Conservation (phyloP, 2,329 filamentous ascomycete genomes). For the Trichoderma sp. region DNA sequence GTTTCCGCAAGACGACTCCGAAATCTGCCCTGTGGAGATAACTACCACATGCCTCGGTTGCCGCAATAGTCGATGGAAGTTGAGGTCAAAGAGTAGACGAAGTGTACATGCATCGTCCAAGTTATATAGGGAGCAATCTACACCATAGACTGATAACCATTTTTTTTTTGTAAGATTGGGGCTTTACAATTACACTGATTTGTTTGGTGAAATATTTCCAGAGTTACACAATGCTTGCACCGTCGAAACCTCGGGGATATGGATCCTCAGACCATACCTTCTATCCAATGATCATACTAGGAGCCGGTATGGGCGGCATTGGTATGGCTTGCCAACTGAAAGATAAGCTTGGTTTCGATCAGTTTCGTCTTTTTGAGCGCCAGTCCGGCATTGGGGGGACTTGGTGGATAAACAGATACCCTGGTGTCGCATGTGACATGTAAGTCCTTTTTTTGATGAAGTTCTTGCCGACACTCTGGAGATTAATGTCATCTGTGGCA, state of each 20-base stretch:
- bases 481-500: neutral
- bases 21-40: neutral
- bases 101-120: neutral
- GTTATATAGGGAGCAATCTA: neutral
- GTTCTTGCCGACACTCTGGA: neutral
- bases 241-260: neutral
- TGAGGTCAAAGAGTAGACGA: neutral
- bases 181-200: neutral
- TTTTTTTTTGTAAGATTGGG: neutral
- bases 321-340: neutral
- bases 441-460: neutral
- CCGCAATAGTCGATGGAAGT: neutral
- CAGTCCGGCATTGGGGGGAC: slow-evolving; percentile 46
- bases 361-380: neutral
- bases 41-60: neutral
- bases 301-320: neutral
- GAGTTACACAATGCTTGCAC: neutral
- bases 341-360: neutral
- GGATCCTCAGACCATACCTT: neutral
- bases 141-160: neutral
- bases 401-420: slow-evolving; percentile 57
- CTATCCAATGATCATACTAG: neutral
- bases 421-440: slow-evolving; percentile 54
- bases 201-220: neutral
- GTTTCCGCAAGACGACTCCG: neutral